Evolutionary conservation across 352 stramenopile species (phyloP).

Genomic region (Globisporangium parvum): DNA sequence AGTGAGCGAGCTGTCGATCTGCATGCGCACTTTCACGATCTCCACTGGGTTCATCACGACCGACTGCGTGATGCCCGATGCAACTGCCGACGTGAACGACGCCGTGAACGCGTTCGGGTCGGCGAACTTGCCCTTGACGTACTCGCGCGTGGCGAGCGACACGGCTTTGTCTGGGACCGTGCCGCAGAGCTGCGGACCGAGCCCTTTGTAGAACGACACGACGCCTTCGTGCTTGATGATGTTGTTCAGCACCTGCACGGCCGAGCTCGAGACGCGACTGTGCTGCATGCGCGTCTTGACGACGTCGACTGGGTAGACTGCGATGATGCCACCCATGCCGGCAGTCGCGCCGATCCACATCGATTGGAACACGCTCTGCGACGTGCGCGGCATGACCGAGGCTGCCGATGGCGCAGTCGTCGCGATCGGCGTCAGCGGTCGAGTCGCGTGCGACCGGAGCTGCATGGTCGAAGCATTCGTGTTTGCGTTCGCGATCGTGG

Average conservation of each 20-base stretch:
- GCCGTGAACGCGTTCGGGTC: slow-evolving; percentile 66
- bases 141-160: slow-evolving; percentile 72
- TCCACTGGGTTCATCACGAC: slow-evolving; percentile 83
- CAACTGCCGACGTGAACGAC: slow-evolving; percentile 63
- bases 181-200: slow-evolving; percentile 63
- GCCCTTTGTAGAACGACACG: slow-evolving; percentile 72
- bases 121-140: slow-evolving; percentile 68
- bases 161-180: slow-evolving; percentile 80
- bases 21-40: slow-evolving; percentile 81
- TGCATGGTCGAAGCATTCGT: background rate
- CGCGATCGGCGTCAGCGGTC: slow-evolving; percentile 7
- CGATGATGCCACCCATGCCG: slow-evolving; percentile 76
- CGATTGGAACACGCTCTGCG: slow-evolving; percentile 63
- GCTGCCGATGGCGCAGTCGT: slow-evolving; percentile 1
- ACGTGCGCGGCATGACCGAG: slow-evolving; percentile 10
- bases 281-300: slow-evolving; percentile 86
- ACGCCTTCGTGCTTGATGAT: slow-evolving; percentile 61
- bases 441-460: slow-evolving; percentile 8
- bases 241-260: slow-evolving; percentile 43
- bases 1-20: slow-evolving; percentile 69
- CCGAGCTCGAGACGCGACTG: slow-evolving; percentile 47
- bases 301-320: slow-evolving; percentile 78
- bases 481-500: background rate
- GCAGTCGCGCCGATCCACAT: slow-evolving; percentile 78
- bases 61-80: slow-evolving; percentile 64